Percentiles rank a stretch among this genome's conserved stretches.
phyloP scores from a whole-genome alignment of 495 filamentous ascomycete species.

The Podospora sp. region DNA sequence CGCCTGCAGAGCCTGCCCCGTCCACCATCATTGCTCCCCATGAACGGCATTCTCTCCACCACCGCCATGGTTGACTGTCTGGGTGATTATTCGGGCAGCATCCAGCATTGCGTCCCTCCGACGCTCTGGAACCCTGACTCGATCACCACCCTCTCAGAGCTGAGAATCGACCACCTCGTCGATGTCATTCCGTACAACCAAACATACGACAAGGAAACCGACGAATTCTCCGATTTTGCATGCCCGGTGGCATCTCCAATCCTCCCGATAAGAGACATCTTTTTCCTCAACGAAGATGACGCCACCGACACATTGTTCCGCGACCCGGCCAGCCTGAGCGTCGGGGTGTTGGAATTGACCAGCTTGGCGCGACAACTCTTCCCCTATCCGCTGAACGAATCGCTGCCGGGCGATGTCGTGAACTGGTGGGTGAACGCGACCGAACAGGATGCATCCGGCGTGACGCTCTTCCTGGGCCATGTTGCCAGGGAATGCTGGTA shows the following conservation, averaged over 20 bases:
- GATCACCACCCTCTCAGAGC: background rate
- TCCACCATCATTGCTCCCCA: background rate
- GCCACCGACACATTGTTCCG: background rate
- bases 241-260: background rate
- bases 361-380: conserved; percentile 22
- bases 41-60: background rate
- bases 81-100: background rate
- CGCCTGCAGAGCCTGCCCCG: background rate
- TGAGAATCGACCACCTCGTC: background rate
- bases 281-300: conserved; percentile 2
- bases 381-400: conserved; percentile 26
- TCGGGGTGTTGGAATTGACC: conserved; percentile 19
- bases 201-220: background rate
- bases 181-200: conserved; percentile 4
- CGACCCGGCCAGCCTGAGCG: conserved; percentile 19
- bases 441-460: conserved; percentile 2
- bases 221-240: background rate
- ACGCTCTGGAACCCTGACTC: background rate
- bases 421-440: conserved; percentile 26
- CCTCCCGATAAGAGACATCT: conserved; percentile 2
- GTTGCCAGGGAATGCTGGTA: conserved; percentile 21
- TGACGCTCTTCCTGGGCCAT: conserved; percentile 16
- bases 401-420: conserved; percentile 21
- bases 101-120: background rate
- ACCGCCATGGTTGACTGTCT: background rate